Evolutionary conservation across 2,329 filamentous ascomycete species (phyloP).

Genomic region (Epichloe glyceriae): DNA sequence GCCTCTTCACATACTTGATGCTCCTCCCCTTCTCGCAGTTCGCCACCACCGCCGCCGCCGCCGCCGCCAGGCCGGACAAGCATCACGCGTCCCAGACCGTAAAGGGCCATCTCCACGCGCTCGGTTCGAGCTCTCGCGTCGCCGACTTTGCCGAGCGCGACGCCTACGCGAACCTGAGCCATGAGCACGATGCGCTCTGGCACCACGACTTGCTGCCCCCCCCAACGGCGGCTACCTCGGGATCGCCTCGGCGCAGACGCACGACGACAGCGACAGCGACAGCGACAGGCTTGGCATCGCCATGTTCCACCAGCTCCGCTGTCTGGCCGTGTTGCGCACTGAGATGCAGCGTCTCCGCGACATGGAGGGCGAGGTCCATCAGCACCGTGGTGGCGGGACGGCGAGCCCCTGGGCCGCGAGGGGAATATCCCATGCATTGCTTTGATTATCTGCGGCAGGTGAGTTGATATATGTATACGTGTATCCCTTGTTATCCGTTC

Average conservation of each 20-base stretch:
- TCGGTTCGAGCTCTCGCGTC: background rate
- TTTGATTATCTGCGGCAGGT: constrained; percentile 8
- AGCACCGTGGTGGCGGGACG: background rate
- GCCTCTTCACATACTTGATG: constrained; percentile 6
- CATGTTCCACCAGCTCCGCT: constrained; percentile 8
- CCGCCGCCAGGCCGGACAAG: background rate
- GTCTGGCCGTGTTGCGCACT: constrained; percentile 1
- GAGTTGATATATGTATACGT: background rate
- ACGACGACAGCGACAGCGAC: background rate
- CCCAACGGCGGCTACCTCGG: background rate
- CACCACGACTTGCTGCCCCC: background rate
- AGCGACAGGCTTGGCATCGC: background rate
- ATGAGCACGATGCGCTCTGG: constrained; percentile 1
- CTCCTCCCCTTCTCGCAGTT: constrained; percentile 6
- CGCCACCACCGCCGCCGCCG: background rate
- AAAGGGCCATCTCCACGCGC: background rate
- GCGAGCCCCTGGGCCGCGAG: background rate
- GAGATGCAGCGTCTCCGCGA: constrained; percentile 1
- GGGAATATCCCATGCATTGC: background rate
- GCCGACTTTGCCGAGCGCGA: background rate
- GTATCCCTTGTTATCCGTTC: no score
- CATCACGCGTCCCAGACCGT: background rate
- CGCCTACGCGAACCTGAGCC: background rate
- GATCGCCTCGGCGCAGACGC: background rate
- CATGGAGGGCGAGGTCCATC: background rate